Evolutionary conservation across 129 eudicot genomes (phyloP).

Genomic region (Deinandra increscens): DNA sequence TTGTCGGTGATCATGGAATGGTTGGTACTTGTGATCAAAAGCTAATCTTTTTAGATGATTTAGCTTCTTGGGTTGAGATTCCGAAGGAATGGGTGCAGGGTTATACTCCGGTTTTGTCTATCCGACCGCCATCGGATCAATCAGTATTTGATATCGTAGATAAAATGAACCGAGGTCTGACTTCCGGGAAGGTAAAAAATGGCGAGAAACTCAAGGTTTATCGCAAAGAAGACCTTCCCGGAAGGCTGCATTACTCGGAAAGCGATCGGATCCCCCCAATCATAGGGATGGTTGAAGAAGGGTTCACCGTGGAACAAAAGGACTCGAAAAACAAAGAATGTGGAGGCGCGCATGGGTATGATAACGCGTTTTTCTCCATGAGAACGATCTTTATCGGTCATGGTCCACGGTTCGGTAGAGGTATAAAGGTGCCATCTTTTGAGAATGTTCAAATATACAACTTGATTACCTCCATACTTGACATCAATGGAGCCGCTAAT

Average conservation of each 20-base stretch:
- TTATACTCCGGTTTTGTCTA: conserved; percentile 56
- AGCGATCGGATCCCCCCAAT: conserved; percentile 71
- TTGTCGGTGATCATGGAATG: conserved; percentile 90
- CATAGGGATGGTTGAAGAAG: conserved; percentile 60
- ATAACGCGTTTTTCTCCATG: conserved; percentile 70
- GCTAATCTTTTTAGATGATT: conserved; percentile 56
- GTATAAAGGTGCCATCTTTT: conserved; percentile 66
- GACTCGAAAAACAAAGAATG: conserved; percentile 44
- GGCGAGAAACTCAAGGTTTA: conserved; percentile 59
- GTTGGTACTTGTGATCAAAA: conserved; percentile 80
- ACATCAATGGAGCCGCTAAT: conserved; percentile 59
- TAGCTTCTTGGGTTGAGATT: conserved; percentile 54
- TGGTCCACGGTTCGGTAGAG: conserved; percentile 65
- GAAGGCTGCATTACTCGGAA: conserved; percentile 61
- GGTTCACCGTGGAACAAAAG: conserved; percentile 56
- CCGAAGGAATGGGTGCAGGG: conserved; percentile 60
- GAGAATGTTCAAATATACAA: conserved; percentile 76
- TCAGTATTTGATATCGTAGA: conserved; percentile 45
- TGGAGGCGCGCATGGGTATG: conserved; percentile 85
- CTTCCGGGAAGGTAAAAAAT: conserved; percentile 50
- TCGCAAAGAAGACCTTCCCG: conserved; percentile 64
- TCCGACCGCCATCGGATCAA: conserved; percentile 47
- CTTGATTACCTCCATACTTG: conserved; percentile 50
- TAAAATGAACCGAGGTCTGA: conserved; percentile 67
- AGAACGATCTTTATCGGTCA: conserved; percentile 68